These are phyloP conservation scores for Diplodia intermedia DNA, from an alignment of 2,329 filamentous ascomycete genomes.

Conservation along the genomic window DNA sequence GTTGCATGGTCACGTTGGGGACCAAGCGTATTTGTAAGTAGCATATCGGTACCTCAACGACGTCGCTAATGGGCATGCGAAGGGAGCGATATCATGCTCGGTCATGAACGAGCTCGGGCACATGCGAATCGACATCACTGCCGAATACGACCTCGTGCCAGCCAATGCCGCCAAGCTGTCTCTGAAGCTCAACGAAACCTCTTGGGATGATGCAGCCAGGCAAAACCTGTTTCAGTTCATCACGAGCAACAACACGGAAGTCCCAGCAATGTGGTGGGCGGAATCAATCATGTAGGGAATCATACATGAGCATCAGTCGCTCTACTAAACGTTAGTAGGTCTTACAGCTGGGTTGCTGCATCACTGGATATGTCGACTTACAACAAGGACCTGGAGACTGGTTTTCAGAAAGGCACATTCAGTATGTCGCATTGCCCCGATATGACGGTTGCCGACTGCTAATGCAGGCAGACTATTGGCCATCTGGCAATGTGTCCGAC, in stretches of 20 bases:
- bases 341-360: background rate
- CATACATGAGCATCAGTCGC: background rate
- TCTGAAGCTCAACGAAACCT: background rate
- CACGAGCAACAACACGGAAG: background rate
- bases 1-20: background rate
- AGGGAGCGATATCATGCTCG: slow-evolving; percentile 6
- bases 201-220: background rate
- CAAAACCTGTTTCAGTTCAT: background rate
- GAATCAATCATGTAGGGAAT: background rate
- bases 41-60: too few relatives aligned
- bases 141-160: slow-evolving; percentile 1
- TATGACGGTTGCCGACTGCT: background rate
- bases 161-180: background rate
- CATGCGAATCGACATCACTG: background rate
- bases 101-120: background rate
- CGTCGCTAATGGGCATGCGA: background rate
- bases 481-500: background rate
- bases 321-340: background rate
- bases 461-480: background rate
- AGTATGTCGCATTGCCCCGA: background rate
- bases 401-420: background rate
- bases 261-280: slow-evolving; percentile 10
- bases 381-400: background rate
- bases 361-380: background rate
- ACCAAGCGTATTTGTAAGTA: background rate